Evolutionary conservation across 768 basidiomycete species (phyloP).

Genomic region (Russula dissimulans): DNA sequence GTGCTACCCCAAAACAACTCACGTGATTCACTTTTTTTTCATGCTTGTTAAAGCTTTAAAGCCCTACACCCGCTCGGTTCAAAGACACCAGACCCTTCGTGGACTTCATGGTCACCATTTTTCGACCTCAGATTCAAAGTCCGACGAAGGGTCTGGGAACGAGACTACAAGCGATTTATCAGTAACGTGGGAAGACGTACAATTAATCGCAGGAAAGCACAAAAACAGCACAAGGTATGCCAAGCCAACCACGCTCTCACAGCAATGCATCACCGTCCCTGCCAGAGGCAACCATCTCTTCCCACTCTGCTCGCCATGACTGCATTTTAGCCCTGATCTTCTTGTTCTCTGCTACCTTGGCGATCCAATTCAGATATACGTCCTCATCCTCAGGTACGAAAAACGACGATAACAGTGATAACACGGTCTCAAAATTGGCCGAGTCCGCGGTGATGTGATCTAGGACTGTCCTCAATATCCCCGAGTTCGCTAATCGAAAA

Average conservation of each 20-base stretch:
- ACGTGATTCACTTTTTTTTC: too few species aligned
- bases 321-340: conserved; percentile 63
- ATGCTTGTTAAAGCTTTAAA: too few species aligned
- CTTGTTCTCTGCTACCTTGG: conserved; percentile 44
- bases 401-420: conserved; percentile 87
- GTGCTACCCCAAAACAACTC: too few species aligned
- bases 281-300: conserved; percentile 52
- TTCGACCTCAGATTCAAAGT: too few species aligned
- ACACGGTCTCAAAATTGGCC: conserved; percentile 83
- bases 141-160: too few species aligned
- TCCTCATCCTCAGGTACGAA: conserved; percentile 92
- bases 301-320: conserved; percentile 78
- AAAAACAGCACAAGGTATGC: background rate
- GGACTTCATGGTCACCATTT: too few species aligned
- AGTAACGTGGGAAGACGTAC: conserved; percentile 2
- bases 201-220: background rate
- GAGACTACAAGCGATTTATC: too few species aligned
- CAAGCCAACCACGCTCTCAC: conserved; percentile 26
- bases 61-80: too few species aligned
- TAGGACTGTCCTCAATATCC: conserved; percentile 24
- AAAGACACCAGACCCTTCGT: too few species aligned
- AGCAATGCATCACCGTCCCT: conserved; percentile 53
- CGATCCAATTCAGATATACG: conserved; percentile 72
- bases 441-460: conserved; percentile 74
- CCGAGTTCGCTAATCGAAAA: background rate